Conservation (phyloP, 768 basidiomycete genomes). For the Auriculariales sp. region DNA sequence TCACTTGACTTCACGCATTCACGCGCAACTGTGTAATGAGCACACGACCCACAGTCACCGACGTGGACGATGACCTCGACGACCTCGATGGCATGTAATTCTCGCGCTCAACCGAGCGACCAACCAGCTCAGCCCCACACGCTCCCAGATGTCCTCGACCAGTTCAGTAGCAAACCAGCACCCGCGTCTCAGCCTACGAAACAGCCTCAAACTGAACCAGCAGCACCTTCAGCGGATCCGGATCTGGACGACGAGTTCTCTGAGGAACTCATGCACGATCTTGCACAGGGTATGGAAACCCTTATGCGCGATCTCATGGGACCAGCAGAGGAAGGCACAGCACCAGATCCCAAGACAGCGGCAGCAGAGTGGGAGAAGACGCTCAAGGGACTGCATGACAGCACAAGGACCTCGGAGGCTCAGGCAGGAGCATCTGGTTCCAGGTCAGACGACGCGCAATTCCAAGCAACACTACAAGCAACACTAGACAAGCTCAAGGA, state of each 20-base stretch:
- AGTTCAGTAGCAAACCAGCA: conserved; percentile 19
- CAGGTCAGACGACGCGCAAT: conserved; percentile 23
- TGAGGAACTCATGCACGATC: conserved; percentile 23
- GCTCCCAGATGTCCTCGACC: conserved; percentile 32
- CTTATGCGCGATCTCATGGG: conserved; percentile 25
- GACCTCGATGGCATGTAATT: conserved; percentile 42
- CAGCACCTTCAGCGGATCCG: conserved; percentile 1
- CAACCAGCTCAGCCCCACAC: conserved; percentile 6
- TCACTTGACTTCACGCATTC: no score
- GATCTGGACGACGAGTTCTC: conserved; percentile 12
- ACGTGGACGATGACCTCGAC: conserved; percentile 47
- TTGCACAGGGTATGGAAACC: conserved; percentile 30
- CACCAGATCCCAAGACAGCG: conserved; percentile 8
- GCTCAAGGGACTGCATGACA: conserved; percentile 20
- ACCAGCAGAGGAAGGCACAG: conserved; percentile 1
- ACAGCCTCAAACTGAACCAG: conserved; percentile 7
- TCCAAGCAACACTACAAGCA: conserved; percentile 55
- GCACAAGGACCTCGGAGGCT: conserved; percentile 3
- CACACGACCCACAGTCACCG: neutral
- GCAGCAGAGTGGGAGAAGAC: conserved; percentile 20
- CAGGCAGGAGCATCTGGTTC: conserved; percentile 1
- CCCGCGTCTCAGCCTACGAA: conserved; percentile 9
- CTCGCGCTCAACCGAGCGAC: neutral
- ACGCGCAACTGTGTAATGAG: no score
- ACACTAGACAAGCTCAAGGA: conserved; percentile 63